These are phyloP conservation scores for Mitragyna speciosa DNA, from an alignment of 257 asterid species.

Conservation along the genomic window DNA sequence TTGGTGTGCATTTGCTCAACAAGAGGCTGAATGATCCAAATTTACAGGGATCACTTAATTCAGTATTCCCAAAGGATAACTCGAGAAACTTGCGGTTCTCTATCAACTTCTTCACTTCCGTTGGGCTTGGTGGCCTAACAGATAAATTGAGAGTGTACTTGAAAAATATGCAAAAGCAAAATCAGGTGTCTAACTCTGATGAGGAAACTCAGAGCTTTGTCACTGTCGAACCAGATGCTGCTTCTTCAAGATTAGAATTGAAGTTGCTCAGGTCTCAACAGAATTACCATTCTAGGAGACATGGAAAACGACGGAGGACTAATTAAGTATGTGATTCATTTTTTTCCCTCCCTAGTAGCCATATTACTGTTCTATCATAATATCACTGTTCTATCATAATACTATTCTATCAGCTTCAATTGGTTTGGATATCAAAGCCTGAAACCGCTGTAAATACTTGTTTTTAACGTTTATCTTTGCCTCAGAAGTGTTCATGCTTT, in stretches of 20 bases:
- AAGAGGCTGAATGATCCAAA: constrained; percentile 22
- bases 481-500: too few species aligned
- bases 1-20: constrained; percentile 21
- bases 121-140: constrained; percentile 11
- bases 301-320: not conserved
- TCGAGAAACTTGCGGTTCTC: constrained; percentile 18
- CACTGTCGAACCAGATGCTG: not conserved
- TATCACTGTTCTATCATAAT: too few species aligned
- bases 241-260: not conserved
- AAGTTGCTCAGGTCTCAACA: not conserved
- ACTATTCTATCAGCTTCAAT: too few species aligned
- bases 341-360: too few species aligned
- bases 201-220: not conserved
- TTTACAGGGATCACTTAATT: constrained; percentile 9
- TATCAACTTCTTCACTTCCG: constrained; percentile 20
- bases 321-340: not conserved
- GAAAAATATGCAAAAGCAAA: constrained; percentile 12
- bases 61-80: constrained; percentile 15
- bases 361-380: too few species aligned
- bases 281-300: not conserved
- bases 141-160: constrained; percentile 5
- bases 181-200: constrained; percentile 2
- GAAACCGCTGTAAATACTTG: too few species aligned
- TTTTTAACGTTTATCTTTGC: too few species aligned
- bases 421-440: too few species aligned